Conservation (phyloP, 1,284 basidiomycete genomes). For the Malassezia obtusa region DNA sequence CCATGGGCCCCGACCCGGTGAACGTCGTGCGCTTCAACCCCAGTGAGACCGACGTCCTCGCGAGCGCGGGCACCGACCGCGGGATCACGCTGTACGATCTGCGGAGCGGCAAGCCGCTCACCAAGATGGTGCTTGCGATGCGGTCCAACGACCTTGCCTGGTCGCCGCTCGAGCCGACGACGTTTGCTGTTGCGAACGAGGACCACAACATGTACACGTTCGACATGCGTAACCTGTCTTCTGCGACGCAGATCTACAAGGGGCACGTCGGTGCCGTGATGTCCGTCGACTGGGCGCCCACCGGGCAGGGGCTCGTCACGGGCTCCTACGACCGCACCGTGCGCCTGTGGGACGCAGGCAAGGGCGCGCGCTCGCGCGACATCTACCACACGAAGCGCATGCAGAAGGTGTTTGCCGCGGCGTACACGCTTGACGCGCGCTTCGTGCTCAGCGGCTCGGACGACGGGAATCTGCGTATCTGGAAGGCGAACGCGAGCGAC, state of each 20-base stretch:
- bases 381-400: slow-evolving; percentile 98
- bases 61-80: slow-evolving; percentile 83
- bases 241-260: slow-evolving; percentile 89
- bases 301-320: slow-evolving; percentile 88
- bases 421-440: slow-evolving; percentile 77
- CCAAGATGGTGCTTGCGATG: slow-evolving; percentile 66
- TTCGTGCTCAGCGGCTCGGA: slow-evolving; percentile 91
- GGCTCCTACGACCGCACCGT: slow-evolving; percentile 94
- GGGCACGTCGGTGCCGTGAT: slow-evolving; percentile 85
- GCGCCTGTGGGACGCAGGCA: slow-evolving; percentile 81
- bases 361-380: slow-evolving; percentile 66
- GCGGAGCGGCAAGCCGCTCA: slow-evolving; percentile 84
- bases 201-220: slow-evolving; percentile 98
- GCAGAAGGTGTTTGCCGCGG: slow-evolving; percentile 62
- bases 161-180: slow-evolving; percentile 90
- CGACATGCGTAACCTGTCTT: slow-evolving; percentile 74
- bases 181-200: slow-evolving; percentile 82
- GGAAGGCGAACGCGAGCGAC: slow-evolving; percentile 88
- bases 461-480: slow-evolving; percentile 90
- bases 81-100: slow-evolving; percentile 94
- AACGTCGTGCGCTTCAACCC: slow-evolving; percentile 82
- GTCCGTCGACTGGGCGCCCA: slow-evolving; percentile 57
- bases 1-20: slow-evolving; percentile 63
- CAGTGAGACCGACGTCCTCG: slow-evolving; percentile 83
- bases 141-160: slow-evolving; percentile 73